Conservation (phyloP, 2,329 filamentous ascomycete genomes). For the Hortaea werneckii region DNA sequence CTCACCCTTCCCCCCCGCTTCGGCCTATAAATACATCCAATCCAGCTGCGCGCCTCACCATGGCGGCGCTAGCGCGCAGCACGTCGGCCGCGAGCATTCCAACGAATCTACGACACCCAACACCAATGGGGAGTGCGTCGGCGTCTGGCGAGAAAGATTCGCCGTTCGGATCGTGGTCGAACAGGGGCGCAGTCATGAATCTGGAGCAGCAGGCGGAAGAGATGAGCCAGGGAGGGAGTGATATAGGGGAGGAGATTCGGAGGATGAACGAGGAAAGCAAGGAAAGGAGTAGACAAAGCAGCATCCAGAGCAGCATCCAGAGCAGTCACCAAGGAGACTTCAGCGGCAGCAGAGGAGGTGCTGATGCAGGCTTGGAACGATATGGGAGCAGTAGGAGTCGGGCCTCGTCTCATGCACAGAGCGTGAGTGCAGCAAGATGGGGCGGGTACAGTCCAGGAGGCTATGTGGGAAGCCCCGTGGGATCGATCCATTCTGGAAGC, state of each 20-base stretch:
- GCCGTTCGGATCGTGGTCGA: conserved; percentile 1
- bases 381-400: conserved; percentile 55
- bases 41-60: neutral
- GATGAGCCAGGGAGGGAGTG: conserved; percentile 59
- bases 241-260: conserved; percentile 68
- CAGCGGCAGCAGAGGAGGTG: conserved; percentile 5
- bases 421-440: conserved; percentile 52
- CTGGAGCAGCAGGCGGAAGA: conserved; percentile 68
- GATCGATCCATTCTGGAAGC: conserved; percentile 44
- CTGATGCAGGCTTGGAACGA: conserved; percentile 1
- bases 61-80: neutral
- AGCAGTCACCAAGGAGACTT: conserved; percentile 11
- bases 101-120: conserved; percentile 1
- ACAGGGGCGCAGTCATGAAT: conserved; percentile 53
- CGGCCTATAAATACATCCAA: neutral
- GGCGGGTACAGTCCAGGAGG: conserved; percentile 61
- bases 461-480: conserved; percentile 57
- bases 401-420: conserved; percentile 32
- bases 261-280: conserved; percentile 50
- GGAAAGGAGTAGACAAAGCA: conserved; percentile 14
- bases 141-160: neutral
- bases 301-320: conserved; percentile 19
- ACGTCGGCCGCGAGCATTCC: neutral
- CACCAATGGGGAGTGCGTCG: conserved; percentile 1
- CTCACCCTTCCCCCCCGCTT: neutral